Evolutionary conservation across 768 basidiomycete genomes (phyloP), one percentile per base, ranked within the genome.

Genomic region (Amanita fuliginea): DNA sequence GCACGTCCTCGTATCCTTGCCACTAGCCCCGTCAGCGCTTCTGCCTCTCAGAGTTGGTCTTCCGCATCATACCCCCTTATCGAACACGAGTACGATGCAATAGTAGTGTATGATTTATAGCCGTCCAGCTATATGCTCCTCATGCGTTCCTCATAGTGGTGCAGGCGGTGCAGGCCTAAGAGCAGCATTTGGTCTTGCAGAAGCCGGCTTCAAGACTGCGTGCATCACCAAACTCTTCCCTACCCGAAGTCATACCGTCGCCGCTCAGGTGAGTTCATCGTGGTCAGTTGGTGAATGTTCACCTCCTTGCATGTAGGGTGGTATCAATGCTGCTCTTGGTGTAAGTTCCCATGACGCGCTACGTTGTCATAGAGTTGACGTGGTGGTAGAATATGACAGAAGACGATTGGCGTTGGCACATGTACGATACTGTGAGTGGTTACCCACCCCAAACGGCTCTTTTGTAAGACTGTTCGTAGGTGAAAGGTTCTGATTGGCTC

Each of bases 211-310:
- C 69, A 98, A 98, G 62, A 98, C 96, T 14, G 96, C 96, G 16
- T 99, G 96, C 64, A 97, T 98, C 66, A 97, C 95, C 57, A 98
- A 98, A 70, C 77, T 99, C 14, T 98, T 98, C 76, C 96, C 96
- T 7, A 98, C 96, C 18, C 80, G 96, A 68, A 92, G 88, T 73
- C 96, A 99, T 64, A 99, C 96, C 32, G 96, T 98, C 53, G 96
- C 96, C 50, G 96, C 96, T 48, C 95, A 97, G 77, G 86, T 83
- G 59, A 42, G 74, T 65, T 16, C 28, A 10, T 9, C 5, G 37
- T 33, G 16, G 16, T 28, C 44, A 24, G 6, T 42, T 3, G 10
- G 33, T 35, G 24, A 34, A 32, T 21, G 37, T 22, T 53, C 26
- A 51, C 53, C 6, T 57, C 54, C 47, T 54, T 53, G 51, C 52